phyloP scores from a whole-genome alignment of 768 basidiomycete species.

The Phylloporus sp. region DNA sequence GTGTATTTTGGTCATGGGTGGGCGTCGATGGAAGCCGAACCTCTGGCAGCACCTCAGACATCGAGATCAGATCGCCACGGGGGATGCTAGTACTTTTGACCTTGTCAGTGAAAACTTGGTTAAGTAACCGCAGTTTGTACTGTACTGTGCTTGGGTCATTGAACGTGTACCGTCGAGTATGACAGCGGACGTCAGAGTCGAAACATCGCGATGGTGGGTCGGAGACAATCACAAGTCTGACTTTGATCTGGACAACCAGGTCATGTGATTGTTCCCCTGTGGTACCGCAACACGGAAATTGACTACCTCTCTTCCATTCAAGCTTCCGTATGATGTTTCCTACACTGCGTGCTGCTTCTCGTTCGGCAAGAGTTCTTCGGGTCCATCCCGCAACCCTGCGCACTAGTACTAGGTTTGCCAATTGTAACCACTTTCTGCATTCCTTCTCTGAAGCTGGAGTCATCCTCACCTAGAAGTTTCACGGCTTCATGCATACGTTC shows the following conservation, averaged over 20 bases:
- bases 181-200: no score
- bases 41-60: no score
- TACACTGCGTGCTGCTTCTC: constrained; percentile 25
- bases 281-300: not conserved
- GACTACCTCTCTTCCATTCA: not conserved
- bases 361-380: constrained; percentile 12
- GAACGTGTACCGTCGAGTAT: no score
- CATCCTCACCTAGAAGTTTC: constrained; percentile 18
- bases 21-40: no score
- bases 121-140: not conserved
- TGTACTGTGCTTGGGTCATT: not conserved
- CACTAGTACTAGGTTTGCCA: constrained; percentile 19
- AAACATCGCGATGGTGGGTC: not conserved
- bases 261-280: constrained; percentile 25
- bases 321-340: not conserved
- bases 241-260: not conserved
- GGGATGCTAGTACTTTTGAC: no score
- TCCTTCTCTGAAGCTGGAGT: not conserved
- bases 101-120: not conserved
- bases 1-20: no score
- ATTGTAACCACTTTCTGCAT: not conserved
- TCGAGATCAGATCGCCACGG: no score
- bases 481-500: constrained; percentile 21
- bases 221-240: not conserved
- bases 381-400: not conserved